Evolutionary conservation across 2,329 filamentous ascomycete genomes (phyloP).

Genomic region (Talaromyces amestolkiae): DNA sequence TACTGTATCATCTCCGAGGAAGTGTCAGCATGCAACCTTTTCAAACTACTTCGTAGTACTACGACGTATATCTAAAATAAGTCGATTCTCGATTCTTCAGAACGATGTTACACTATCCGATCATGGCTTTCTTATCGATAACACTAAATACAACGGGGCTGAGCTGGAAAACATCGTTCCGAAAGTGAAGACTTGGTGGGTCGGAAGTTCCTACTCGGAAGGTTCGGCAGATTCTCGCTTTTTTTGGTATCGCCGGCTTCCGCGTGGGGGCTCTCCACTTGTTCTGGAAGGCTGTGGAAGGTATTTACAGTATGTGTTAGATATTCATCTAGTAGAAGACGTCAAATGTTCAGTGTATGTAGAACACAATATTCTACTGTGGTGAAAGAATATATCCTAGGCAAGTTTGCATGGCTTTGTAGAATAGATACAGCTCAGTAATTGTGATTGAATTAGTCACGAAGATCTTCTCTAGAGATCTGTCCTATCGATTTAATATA

Average conservation of each 20-base stretch:
- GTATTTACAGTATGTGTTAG: not conserved
- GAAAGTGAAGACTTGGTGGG: not conserved
- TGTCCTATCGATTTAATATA: not conserved
- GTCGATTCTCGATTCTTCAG: not conserved
- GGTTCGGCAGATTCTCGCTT: constrained; percentile 1
- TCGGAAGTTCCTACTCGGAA: not conserved
- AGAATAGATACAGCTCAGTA: too few relatives aligned
- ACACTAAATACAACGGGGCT: not conserved
- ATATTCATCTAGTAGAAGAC: too few relatives aligned
- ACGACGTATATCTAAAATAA: not conserved
- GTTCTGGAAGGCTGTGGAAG: not conserved
- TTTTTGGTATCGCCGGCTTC: not conserved
- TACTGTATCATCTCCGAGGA: not conserved
- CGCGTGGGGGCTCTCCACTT: not conserved
- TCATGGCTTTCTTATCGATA: constrained; percentile 1
- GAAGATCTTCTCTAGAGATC: not conserved
- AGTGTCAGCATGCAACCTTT: not conserved
- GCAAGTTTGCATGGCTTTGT: too few relatives aligned
- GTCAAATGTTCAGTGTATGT: not conserved
- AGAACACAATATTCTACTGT: not conserved
- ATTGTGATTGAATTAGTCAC: too few relatives aligned
- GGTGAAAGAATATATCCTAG: too few relatives aligned
- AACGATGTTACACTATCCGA: not conserved
- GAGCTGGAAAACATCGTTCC: not conserved
- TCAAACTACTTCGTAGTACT: too few relatives aligned